A percentile compares a stretch with the other conserved stretches of the same genome.
These are phyloP conservation scores for Dendrobium chrysotoxum DNA, from an alignment of 106 monocot species.

Conservation along the genomic window DNA sequence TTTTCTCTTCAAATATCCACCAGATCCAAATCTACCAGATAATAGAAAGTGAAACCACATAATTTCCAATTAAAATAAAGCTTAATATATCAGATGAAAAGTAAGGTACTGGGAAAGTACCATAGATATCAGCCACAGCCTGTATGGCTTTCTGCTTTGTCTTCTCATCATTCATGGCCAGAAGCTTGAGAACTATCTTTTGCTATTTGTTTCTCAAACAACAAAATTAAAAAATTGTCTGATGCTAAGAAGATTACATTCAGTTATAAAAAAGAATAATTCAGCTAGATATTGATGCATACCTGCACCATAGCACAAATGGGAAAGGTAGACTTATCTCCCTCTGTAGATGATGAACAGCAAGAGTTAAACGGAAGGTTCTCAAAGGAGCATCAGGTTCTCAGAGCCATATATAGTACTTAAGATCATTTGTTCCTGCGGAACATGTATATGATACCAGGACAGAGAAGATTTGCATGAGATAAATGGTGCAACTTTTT, in stretches of 20 bases:
- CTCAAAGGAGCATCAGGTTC: no score
- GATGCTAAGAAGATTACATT: background rate
- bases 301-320: background rate
- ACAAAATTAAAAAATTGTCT: background rate
- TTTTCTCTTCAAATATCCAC: no score
- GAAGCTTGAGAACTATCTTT: constrained; percentile 49
- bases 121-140: constrained; percentile 49
- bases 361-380: no score
- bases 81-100: background rate
- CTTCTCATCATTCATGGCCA: constrained; percentile 48
- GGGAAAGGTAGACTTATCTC: no score
- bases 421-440: no score
- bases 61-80: background rate
- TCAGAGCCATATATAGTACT: no score
- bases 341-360: no score
- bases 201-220: constrained; percentile 12
- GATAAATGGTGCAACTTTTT: no score
- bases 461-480: no score
- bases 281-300: background rate
- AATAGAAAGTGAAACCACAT: background rate
- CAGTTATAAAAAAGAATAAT: background rate
- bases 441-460: no score
- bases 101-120: constrained; percentile 11
- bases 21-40: no score
- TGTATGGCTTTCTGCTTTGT: constrained; percentile 61